These are phyloP conservation scores for Eustoma russellianum DNA, from an alignment of 257 asterid genomes.

Conservation along the genomic window DNA sequence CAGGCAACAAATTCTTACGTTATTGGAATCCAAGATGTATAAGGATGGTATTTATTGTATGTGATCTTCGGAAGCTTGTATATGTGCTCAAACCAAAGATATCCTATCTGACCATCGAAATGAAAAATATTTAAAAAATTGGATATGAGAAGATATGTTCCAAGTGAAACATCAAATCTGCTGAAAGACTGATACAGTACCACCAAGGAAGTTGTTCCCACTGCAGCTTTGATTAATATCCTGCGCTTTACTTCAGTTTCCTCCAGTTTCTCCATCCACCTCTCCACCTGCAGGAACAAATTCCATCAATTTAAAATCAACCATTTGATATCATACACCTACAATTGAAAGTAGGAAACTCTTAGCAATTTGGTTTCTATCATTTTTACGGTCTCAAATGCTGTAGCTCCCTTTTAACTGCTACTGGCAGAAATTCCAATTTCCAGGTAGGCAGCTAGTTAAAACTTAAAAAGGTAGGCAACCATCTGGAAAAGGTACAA, in stretches of 20 bases:
- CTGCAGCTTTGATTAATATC: constrained; percentile 50
- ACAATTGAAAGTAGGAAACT: no score
- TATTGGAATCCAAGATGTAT: constrained; percentile 93
- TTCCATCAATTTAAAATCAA: not conserved
- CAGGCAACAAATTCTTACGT: constrained; percentile 33
- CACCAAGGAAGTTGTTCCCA: constrained; percentile 39
- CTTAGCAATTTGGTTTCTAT: no score
- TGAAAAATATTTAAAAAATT: constrained; percentile 4
- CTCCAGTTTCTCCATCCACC: constrained; percentile 93
- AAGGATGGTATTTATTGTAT: constrained; percentile 89
- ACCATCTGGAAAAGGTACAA: no score
- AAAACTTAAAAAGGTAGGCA: no score
- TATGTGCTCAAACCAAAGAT: constrained; percentile 68
- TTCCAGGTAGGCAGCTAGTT: no score
- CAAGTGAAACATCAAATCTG: constrained; percentile 1
- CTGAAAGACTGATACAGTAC: constrained; percentile 32
- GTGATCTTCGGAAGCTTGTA: constrained; percentile 83
- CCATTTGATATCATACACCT: no score
- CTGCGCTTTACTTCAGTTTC: constrained; percentile 70
- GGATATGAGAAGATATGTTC: constrained; percentile 9
- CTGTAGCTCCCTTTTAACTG: no score
- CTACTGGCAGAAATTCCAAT: no score
- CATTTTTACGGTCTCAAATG: not conserved
- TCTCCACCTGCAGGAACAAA: constrained; percentile 56
- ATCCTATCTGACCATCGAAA: constrained; percentile 51